phyloP scores from a whole-genome alignment of 768 basidiomycete genomes.

The Termitomyces sp. region DNA sequence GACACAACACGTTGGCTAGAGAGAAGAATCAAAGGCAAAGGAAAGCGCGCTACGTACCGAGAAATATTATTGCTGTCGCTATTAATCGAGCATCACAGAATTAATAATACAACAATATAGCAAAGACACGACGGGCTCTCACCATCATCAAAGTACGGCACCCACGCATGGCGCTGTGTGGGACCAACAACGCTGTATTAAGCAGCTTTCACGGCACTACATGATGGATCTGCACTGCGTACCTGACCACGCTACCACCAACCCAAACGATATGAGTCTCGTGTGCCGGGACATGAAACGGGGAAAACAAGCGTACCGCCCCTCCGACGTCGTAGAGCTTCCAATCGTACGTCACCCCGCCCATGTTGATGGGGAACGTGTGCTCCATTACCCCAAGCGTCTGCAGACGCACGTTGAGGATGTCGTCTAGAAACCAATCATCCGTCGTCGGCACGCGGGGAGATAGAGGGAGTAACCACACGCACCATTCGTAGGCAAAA shows the following conservation, averaged over 20 bases:
- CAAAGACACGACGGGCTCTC: slow-evolving; percentile 17
- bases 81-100: background rate
- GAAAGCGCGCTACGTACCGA: slow-evolving; percentile 27
- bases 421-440: slow-evolving; percentile 47
- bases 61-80: slow-evolving; percentile 83
- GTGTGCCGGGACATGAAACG: slow-evolving; percentile 3
- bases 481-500: slow-evolving; percentile 63
- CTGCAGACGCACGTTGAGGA: slow-evolving; percentile 74
- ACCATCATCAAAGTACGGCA: slow-evolving; percentile 84
- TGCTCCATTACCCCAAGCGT: slow-evolving; percentile 79
- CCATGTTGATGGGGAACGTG: slow-evolving; percentile 59
- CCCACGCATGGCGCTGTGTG: slow-evolving; percentile 73
- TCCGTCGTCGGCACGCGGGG: background rate
- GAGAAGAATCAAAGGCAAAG: too few relatives aligned
- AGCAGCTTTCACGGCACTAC: background rate
- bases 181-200: background rate
- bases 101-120: too few relatives aligned
- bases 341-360: slow-evolving; percentile 65
- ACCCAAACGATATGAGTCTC: background rate
- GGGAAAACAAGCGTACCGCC: slow-evolving; percentile 43
- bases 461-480: background rate
- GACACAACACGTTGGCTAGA: background rate
- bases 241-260: slow-evolving; percentile 64
- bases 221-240: slow-evolving; percentile 17
- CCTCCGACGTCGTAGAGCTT: slow-evolving; percentile 82